Conservation (phyloP, 2,329 filamentous ascomycete species). For the Colletotrichum spinosum region DNA sequence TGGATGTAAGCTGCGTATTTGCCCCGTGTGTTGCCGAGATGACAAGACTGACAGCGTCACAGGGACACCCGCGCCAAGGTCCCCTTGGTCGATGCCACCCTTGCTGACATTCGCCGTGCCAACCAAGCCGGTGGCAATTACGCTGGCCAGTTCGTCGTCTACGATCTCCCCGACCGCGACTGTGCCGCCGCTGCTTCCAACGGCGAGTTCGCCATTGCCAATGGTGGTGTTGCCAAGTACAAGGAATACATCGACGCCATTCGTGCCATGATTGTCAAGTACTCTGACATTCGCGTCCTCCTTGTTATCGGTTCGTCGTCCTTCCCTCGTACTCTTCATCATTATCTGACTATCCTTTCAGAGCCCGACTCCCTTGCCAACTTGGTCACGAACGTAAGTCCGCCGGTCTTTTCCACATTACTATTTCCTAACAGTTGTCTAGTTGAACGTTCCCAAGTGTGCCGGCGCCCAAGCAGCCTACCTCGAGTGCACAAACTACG, state of each 20-base stretch:
- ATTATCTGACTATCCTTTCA: constrained; percentile 44
- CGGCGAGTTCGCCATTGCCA: constrained; percentile 63
- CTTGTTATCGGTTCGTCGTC: constrained; percentile 55
- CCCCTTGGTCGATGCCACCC: constrained; percentile 56
- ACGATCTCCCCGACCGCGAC: constrained; percentile 69
- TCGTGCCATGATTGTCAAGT: constrained; percentile 53
- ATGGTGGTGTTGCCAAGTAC: constrained; percentile 65
- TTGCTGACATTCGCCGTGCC: constrained; percentile 55
- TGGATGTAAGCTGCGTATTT: constrained; percentile 56
- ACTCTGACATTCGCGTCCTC: constrained; percentile 56
- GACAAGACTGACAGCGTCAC: constrained; percentile 30
- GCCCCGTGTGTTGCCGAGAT: constrained; percentile 25
- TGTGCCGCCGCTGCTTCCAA: constrained; percentile 68
- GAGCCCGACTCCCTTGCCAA: constrained; percentile 71
- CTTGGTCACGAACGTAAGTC: constrained; percentile 62
- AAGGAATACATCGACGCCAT: constrained; percentile 66
- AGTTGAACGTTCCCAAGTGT: constrained; percentile 60
- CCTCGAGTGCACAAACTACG: constrained; percentile 62
- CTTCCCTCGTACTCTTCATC: neutral
- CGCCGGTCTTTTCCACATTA: too few relatives aligned
- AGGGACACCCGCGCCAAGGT: constrained; percentile 64
- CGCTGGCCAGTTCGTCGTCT: constrained; percentile 65
- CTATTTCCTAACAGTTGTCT: too few relatives aligned
- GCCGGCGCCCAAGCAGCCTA: constrained; percentile 60
- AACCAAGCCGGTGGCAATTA: constrained; percentile 53